phyloP scores from a whole-genome alignment of 2,329 filamentous ascomycete species.

The Cladosporium phlei region DNA sequence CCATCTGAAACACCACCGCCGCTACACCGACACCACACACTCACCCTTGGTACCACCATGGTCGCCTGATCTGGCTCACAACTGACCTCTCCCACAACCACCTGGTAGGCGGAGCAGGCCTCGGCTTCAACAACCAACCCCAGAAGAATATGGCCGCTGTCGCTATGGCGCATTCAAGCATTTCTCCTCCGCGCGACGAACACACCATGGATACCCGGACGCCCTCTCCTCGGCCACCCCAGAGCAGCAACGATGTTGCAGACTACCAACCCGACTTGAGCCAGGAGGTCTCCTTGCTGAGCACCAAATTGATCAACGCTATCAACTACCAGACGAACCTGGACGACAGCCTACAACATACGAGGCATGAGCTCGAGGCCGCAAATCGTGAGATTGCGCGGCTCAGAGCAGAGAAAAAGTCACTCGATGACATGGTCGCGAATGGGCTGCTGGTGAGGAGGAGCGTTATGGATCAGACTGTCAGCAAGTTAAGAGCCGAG shows the following conservation, averaged over 20 bases:
- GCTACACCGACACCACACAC: not conserved
- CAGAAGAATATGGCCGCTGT: constrained; percentile 9
- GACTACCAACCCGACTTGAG: constrained; percentile 56
- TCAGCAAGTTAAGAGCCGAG: constrained; percentile 38
- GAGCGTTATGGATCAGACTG: constrained; percentile 60
- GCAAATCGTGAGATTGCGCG: constrained; percentile 62
- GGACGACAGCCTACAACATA: constrained; percentile 79
- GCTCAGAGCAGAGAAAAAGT: constrained; percentile 64
- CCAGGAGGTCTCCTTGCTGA: constrained; percentile 80
- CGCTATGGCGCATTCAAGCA: constrained; percentile 10
- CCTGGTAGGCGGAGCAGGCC: too few relatives aligned
- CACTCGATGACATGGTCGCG: constrained; percentile 65
- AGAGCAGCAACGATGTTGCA: constrained; percentile 34
- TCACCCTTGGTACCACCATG: not conserved
- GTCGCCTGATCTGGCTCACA: constrained; percentile 1
- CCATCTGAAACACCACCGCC: constrained; percentile 1
- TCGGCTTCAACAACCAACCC: not conserved
- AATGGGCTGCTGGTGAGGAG: constrained; percentile 72
- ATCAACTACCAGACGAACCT: constrained; percentile 94
- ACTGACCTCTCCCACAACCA: too few relatives aligned
- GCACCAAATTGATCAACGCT: constrained; percentile 92
- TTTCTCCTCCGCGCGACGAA: constrained; percentile 20
- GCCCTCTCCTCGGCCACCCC: constrained; percentile 29
- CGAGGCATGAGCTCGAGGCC: constrained; percentile 75
- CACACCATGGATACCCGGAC: constrained; percentile 41